Evolutionary conservation across 805 yeast genomes (phyloP).

Genomic region (Saccharomycopsis capsularis): DNA sequence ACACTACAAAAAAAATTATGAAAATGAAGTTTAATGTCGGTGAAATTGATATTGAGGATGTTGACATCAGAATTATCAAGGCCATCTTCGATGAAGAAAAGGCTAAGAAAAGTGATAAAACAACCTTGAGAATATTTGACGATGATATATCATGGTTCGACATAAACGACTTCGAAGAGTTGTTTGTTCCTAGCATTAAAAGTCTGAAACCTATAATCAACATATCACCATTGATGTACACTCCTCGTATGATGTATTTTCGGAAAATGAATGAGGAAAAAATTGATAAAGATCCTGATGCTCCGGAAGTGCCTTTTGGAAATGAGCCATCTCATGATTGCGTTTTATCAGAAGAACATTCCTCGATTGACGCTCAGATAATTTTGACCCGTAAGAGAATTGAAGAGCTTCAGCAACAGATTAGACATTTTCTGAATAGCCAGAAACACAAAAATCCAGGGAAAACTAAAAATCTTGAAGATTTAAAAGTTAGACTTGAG

Average conservation of each 20-base stretch:
- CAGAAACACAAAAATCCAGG: not conserved
- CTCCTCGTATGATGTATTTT: slow-evolving; percentile 64
- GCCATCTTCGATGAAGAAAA: slow-evolving; percentile 34
- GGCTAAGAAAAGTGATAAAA: slow-evolving; percentile 3
- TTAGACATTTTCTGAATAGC: not conserved
- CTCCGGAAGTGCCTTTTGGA: slow-evolving; percentile 37
- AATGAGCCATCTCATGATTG: slow-evolving; percentile 58
- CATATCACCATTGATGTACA: slow-evolving; percentile 54
- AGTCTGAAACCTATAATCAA: slow-evolving; percentile 36
- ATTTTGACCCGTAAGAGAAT: slow-evolving; percentile 23
- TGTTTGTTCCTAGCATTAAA: slow-evolving; percentile 36
- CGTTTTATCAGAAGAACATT: slow-evolving; percentile 29
- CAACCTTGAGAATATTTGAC: slow-evolving; percentile 32
- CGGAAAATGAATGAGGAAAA: slow-evolving; percentile 52
- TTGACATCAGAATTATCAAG: slow-evolving; percentile 54
- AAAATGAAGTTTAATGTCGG: slow-evolving; percentile 60
- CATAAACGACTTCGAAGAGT: slow-evolving; percentile 52
- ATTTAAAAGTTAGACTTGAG: slow-evolving; percentile 3
- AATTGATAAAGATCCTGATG: not conserved
- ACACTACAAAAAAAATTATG: slow-evolving; percentile 40
- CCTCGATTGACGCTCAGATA: slow-evolving; percentile 23
- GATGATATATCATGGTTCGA: slow-evolving; percentile 57
- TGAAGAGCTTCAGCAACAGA: slow-evolving; percentile 11
- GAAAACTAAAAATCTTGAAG: not conserved
- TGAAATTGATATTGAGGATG: slow-evolving; percentile 46